A percentile compares a stretch with the other conserved stretches of the same genome.
phyloP scores from a whole-genome alignment of 2,329 filamentous ascomycete genomes.

The Nemania serpens region DNA sequence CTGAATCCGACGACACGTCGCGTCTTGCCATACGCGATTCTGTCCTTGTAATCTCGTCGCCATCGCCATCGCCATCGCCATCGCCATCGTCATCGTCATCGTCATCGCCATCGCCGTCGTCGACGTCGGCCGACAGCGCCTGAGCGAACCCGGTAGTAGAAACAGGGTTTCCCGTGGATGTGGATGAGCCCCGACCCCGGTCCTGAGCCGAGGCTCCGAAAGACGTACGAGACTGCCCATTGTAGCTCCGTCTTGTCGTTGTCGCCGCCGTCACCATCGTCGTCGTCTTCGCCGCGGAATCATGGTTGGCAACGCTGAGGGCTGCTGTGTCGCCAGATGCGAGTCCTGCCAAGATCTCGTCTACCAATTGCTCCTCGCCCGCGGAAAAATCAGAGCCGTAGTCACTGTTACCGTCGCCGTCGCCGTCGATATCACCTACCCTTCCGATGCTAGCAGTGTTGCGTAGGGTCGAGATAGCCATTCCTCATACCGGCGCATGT shows the following conservation, averaged over 20 bases:
- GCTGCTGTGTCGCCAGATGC: not conserved
- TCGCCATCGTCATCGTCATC: not conserved
- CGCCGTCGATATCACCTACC: constrained; percentile 17
- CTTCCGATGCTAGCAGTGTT: not conserved
- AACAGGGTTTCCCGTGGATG: not conserved
- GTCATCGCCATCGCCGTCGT: not conserved
- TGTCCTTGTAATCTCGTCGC: not conserved
- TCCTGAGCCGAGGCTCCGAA: not conserved
- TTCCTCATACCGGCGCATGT: constrained; percentile 4
- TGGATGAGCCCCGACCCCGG: not conserved
- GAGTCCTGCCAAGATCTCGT: constrained; percentile 35
- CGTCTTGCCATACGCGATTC: not conserved
- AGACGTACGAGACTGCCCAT: not conserved
- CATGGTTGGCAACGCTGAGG: not conserved
- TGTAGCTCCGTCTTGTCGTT: not conserved
- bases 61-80: not conserved
- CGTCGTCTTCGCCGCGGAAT: not conserved
- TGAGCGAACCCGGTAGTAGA: not conserved
- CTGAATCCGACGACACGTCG: constrained; percentile 31
- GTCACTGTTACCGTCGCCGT: constrained; percentile 40
- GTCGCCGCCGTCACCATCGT: not conserved
- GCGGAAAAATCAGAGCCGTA: constrained; percentile 43
- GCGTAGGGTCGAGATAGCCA: constrained; percentile 7
- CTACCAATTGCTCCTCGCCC: constrained; percentile 40
- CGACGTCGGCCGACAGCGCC: not conserved